Evolutionary conservation across 2,329 filamentous ascomycete genomes (phyloP), one percentile per base, ranked within the genome.

Genomic region (Zymoseptoria ardabiliae): DNA sequence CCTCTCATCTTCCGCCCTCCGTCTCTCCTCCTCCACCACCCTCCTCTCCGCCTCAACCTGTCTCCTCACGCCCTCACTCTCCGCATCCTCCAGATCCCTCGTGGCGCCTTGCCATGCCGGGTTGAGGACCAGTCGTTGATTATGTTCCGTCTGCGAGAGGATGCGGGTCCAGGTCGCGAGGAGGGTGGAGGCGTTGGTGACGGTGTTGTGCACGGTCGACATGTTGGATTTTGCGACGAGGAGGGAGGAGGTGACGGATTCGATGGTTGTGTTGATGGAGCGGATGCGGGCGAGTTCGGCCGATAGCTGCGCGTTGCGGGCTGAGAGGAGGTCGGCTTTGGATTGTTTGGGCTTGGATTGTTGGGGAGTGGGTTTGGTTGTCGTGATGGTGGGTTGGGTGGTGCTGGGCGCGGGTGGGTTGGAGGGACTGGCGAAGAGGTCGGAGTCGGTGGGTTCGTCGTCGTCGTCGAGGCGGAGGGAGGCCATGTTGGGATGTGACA

Each of bases 161-260:
- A 99, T 97, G 56, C 91, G 87, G 8, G 91, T 96, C 93, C 93
- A 99, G 17, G 92, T 96, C 69, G 95, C 91, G 30, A 99, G 85
- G 13, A 99, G 83, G 1, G 89, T 89, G 13, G 92, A 95, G 3
- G 94, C 91, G 58, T 92, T 93, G 65, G 83, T 83, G 50, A 97
- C 91, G 2, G 94, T 97, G 62, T 83, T 83, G 57, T 88, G 88
- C 41, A 97, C 92, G 22, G 88, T 95, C 68, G 85, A 80, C 89
- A 94, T 94, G 73, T 92, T 92, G 58, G 81, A 83, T 69, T 85
- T 87, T 22, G 89, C 86, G 63, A 85, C 84, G 66, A 88, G 84
- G 21, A 94, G 77, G 50, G 87, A 90, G 30, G 82, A 81, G 23
- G 91, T 82, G 25, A 92, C 85, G 21, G 84, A 84, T 72, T 97